Conservation (phyloP, 495 filamentous ascomycete species). For the Cryomyces minteri region DNA sequence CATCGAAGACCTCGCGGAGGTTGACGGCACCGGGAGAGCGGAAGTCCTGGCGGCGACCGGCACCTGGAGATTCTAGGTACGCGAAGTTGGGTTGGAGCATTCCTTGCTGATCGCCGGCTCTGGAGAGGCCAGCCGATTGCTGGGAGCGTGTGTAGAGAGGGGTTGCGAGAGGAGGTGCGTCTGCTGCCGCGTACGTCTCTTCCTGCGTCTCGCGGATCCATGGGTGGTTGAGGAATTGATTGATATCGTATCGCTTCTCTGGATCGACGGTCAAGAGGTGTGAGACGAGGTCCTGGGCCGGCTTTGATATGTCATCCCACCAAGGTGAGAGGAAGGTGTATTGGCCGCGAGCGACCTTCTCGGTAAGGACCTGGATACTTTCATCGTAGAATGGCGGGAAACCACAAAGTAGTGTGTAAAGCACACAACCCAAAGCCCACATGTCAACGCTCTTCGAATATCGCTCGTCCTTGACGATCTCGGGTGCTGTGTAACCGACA, state of each 20-base stretch:
- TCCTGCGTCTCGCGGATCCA: slow-evolving; percentile 77
- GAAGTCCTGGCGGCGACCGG: slow-evolving; percentile 65
- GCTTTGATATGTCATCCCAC: slow-evolving; percentile 98
- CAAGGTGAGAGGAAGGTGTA: slow-evolving; percentile 97
- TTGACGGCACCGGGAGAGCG: slow-evolving; percentile 90
- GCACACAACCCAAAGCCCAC: slow-evolving; percentile 95
- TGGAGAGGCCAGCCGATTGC: slow-evolving; percentile 10
- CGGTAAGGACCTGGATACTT: slow-evolving; percentile 88
- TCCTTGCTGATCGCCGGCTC: slow-evolving; percentile 3
- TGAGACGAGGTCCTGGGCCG: slow-evolving; percentile 82
- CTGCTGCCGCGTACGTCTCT: slow-evolving; percentile 48
- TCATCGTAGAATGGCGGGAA: slow-evolving; percentile 99
- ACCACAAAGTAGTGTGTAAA: slow-evolving; percentile 91
- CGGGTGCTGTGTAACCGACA: slow-evolving; percentile 95
- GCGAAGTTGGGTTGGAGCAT: slow-evolving; percentile 28
- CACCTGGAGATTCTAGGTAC: slow-evolving; percentile 36
- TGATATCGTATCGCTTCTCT: slow-evolving; percentile 75
- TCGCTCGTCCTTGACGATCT: slow-evolving; percentile 96
- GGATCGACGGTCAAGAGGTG: slow-evolving; percentile 89
- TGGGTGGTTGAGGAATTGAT: slow-evolving; percentile 74
- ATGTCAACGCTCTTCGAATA: slow-evolving; percentile 99
- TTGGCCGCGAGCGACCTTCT: slow-evolving; percentile 92
- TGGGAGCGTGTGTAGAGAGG: slow-evolving; percentile 37
- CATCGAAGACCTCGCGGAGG: slow-evolving; percentile 91
- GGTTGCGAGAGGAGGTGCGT: slow-evolving; percentile 61